These are phyloP conservation scores for Pleurotus giganteus DNA, from an alignment of 768 basidiomycete species.

Conservation along the genomic window DNA sequence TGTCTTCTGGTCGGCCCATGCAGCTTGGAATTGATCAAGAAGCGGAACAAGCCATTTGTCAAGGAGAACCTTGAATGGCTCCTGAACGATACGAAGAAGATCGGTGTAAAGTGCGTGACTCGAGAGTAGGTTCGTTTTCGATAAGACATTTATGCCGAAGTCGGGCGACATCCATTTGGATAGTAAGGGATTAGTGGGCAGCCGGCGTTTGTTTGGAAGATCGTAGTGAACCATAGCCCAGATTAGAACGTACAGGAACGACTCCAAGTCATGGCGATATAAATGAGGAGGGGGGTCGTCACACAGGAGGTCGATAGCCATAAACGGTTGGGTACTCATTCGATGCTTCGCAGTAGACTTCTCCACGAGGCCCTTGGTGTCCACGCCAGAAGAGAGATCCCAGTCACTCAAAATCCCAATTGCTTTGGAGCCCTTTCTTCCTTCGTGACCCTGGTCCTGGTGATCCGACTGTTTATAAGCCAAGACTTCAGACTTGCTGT, in stretches of 20 bases:
- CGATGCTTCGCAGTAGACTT: no score
- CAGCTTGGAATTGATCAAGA: no score
- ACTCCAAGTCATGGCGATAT: no score
- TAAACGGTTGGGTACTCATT: no score
- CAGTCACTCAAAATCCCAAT: background rate
- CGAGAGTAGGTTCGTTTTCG: background rate
- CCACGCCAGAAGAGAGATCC: background rate
- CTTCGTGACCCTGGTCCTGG: background rate
- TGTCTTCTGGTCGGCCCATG: no score
- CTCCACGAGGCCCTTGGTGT: no score
- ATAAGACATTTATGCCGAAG: background rate
- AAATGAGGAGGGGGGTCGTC: no score
- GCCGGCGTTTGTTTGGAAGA: no score
- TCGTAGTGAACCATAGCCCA: no score
- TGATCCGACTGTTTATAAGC: background rate
- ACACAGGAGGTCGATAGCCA: no score
- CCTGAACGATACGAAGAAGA: background rate
- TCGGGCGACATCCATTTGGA: background rate
- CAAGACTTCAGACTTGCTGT: background rate
- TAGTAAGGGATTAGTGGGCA: background rate
- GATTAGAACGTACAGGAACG: no score
- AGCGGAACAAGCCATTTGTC: background rate
- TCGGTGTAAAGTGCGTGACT: background rate
- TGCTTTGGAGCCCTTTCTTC: background rate
- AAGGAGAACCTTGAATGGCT: background rate